Evolutionary conservation across 352 stramenopile species (phyloP), one percentile per base, ranked within the genome.

Genomic region (Hyphochytrium catenoides): DNA sequence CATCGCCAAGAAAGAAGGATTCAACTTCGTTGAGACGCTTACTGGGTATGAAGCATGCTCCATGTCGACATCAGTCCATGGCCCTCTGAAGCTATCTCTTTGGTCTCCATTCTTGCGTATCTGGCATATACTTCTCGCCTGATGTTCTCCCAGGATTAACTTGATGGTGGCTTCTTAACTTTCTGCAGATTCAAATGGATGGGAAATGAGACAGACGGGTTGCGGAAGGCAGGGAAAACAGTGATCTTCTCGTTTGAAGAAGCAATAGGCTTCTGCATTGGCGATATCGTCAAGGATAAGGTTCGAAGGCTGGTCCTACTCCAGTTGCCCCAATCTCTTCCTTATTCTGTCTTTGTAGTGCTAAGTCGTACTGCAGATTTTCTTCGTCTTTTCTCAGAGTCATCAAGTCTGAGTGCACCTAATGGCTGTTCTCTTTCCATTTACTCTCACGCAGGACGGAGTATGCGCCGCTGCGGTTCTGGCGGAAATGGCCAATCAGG

Each of bases 161-260:
- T n/a, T n/a, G n/a, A n/a, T n/a, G n/a, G n/a, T n/a, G n/a, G n/a
- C n/a, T n/a, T n/a, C n/a, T n/a, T n/a, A 8, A 38, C 6, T 18
- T 29, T 8, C 31, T 26, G 14, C 14, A 38, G 33, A 22, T 97
- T 97, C 59, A 97, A 97, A 62, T 97, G 89, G 87, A 96, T 97
- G 59, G 89, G 77, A 26, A 90, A 92, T 58, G 67, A 74, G 46
- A 75, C 70, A 9, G 43, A 41, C 15, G 67, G 85, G 23, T 44
- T 86, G 29, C 57, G 73, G 31, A 48, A 62, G 8, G 51, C 75
- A 38, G 86, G 79, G 31, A 92, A 94, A 46, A 69, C 49, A 15
- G 77, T 95, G 39, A 46, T 98, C 20, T 93, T 98, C 47, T 74
- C 74, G 11, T 98, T 95, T 44, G 91, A 98, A 66, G 91, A 98